Conservation (phyloP, 345 rosid genomes). For the Combretum micranthum region DNA sequence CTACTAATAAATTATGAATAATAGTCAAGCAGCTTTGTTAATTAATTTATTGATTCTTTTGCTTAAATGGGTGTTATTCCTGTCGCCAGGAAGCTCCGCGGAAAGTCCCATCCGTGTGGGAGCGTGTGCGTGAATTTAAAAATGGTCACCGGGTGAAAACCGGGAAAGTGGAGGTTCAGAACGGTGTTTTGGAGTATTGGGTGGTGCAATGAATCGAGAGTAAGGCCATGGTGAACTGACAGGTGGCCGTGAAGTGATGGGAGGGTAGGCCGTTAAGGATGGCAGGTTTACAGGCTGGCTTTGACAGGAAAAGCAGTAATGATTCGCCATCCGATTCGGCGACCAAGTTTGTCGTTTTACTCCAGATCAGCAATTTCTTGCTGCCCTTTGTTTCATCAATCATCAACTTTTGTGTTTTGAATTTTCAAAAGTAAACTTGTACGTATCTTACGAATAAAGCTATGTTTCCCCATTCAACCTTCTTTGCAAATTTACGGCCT, state of each 20-base stretch:
- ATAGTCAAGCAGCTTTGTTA: too few relatives aligned
- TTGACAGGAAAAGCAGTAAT: conserved; percentile 32
- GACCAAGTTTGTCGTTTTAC: conserved; percentile 61
- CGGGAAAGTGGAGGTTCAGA: not conserved
- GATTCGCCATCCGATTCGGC: conserved; percentile 61
- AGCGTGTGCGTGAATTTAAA: conserved; percentile 28
- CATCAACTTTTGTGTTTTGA: too few relatives aligned
- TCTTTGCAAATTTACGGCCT: too few relatives aligned
- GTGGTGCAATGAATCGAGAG: too few relatives aligned
- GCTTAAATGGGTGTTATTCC: conserved; percentile 6
- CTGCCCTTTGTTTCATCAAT: conserved; percentile 18
- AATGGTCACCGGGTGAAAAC: not conserved
- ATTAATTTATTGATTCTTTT: too few relatives aligned
- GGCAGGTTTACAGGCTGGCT: conserved; percentile 64
- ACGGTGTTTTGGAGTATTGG: not conserved
- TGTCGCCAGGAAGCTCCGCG: conserved; percentile 35
- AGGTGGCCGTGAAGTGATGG: conserved; percentile 19
- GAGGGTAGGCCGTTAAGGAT: conserved; percentile 39
- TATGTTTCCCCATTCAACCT: too few relatives aligned
- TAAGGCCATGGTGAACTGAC: conserved; percentile 24
- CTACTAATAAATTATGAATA: too few relatives aligned
- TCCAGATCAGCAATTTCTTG: conserved; percentile 52
- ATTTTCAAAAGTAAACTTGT: too few relatives aligned
- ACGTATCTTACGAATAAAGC: too few relatives aligned
- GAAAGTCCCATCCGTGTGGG: conserved; percentile 24